These are phyloP conservation scores for Aspergillus brunneoviolaceus DNA, from an alignment of 2,329 filamentous ascomycete species.

Conservation along the genomic window DNA sequence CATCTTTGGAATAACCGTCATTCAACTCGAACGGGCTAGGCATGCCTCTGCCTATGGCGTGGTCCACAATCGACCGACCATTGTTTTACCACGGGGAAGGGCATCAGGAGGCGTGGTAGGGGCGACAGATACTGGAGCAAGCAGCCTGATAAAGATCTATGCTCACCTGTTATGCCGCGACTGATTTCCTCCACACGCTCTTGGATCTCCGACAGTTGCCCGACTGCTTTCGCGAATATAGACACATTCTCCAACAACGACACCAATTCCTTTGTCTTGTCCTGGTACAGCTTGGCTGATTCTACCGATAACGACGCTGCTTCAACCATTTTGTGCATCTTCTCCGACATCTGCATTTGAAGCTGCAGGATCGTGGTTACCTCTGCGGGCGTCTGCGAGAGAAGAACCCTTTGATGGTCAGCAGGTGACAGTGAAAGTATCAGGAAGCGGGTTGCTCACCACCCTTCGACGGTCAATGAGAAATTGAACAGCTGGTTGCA, in stretches of 20 bases:
- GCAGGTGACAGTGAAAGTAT: not conserved
- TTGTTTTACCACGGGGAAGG: too few relatives aligned
- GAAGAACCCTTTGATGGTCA: not conserved
- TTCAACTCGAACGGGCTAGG: too few relatives aligned
- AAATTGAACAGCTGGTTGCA: not conserved
- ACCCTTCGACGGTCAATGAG: not conserved
- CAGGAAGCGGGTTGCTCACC: not conserved
- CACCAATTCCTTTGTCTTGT: not conserved
- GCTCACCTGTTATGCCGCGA: not conserved
- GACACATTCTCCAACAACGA: not conserved
- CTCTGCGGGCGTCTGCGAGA: not conserved
- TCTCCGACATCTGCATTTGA: not conserved
- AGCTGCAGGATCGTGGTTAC: not conserved
- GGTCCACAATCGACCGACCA: too few relatives aligned
- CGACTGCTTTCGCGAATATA: not conserved
- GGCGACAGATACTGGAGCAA: too few relatives aligned
- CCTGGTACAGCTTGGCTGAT: not conserved
- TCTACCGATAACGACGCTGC: not conserved
- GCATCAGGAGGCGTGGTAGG: too few relatives aligned
- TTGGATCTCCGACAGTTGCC: not conserved
- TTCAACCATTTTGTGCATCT: not conserved
- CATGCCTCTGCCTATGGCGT: too few relatives aligned
- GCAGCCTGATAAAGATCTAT: not conserved
- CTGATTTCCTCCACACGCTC: not conserved
- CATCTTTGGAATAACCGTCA: too few relatives aligned